Percentiles rank a stretch among this genome's conserved stretches.
These are phyloP conservation scores for Cucumis melo DNA, from an alignment of 306 rosid genomes.

Conservation along the genomic window DNA sequence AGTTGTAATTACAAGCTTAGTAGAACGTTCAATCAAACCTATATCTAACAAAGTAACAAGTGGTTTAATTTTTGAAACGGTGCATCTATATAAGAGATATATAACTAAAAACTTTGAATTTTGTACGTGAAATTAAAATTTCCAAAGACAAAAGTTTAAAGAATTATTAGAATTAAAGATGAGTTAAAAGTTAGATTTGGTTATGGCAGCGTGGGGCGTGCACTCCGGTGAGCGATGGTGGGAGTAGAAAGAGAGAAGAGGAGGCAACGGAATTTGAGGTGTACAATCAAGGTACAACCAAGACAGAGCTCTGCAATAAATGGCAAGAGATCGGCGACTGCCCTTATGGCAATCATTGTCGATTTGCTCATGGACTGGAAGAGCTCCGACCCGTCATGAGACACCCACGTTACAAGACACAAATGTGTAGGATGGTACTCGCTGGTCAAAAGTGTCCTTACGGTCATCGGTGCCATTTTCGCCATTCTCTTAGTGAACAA, in stretches of 20 bases:
- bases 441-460: slow-evolving; percentile 65
- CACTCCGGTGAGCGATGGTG: slow-evolving; percentile 8
- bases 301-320: slow-evolving; percentile 93
- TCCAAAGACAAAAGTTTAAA: too few relatives aligned
- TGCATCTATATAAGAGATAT: too few relatives aligned
- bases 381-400: slow-evolving; percentile 89
- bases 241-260: slow-evolving; percentile 26
- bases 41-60: too few relatives aligned
- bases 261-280: slow-evolving; percentile 46
- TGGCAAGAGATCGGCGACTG: slow-evolving; percentile 84
- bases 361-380: slow-evolving; percentile 72
- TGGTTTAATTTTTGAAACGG: too few relatives aligned
- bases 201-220: slow-evolving; percentile 22
- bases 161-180: too few relatives aligned
- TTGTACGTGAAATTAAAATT: too few relatives aligned
- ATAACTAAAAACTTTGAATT: too few relatives aligned
- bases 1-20: too few relatives aligned
- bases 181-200: too few relatives aligned
- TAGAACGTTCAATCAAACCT: too few relatives aligned
- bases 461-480: slow-evolving; percentile 94
- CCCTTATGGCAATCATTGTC: slow-evolving; percentile 70
- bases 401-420: slow-evolving; percentile 96
- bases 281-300: slow-evolving; percentile 82
- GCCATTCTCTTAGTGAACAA: slow-evolving; percentile 73
- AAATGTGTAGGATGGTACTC: slow-evolving; percentile 83